Evolutionary conservation across 2,329 filamentous ascomycete species (phyloP), one percentile per base, ranked within the genome.

Genomic region (Ceratocystis lukuohia): DNA sequence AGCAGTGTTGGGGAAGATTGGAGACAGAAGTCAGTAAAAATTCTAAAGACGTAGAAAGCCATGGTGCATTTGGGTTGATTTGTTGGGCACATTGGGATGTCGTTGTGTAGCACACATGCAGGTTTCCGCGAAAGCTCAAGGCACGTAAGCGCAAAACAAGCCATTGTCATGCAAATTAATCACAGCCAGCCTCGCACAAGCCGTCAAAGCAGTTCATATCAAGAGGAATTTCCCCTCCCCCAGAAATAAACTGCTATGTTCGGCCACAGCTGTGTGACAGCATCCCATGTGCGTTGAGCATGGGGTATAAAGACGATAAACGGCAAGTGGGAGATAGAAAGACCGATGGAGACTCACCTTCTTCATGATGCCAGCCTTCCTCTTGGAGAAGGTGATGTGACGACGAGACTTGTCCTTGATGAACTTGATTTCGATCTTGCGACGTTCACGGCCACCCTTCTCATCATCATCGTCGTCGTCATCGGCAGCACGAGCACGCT

Each of bases 361-460:
- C 84, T 99, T 97, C 94, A 99, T 97, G 78, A 99, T 97, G 73
- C 94, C 94, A 66, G 94, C 94, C 82, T 99, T 99, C 77, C 94
- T 91, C 86, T 99, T 99, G 72, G 93, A 97, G 78, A 99, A 97
- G 74, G 94, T 97, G 76, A 97, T 99, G 81, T 99, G 94, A 70
- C 94, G 89, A 80, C 94, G 91, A 80, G 93, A 97, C 82, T 99
- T 99, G 80, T 99, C 94, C 78, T 92, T 93, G 78, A 99, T 99
- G 80, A 99, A 99, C 84, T 99, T 99, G 81, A 99, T 99, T 79
- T 99, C 94, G 74, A 99, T 99, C 88, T 99, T 99, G 80, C 94
- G 87, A 75, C 94, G 88, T 84, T 97, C 94, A 78, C 94, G 92
- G 74, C 91, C 91, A 70, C 91, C 91, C 85, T 97, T 97, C 77